Evolutionary conservation across 257 asterid genomes (phyloP), one percentile per base, ranked within the genome.

Genomic region (Hygrophila difformis): DNA sequence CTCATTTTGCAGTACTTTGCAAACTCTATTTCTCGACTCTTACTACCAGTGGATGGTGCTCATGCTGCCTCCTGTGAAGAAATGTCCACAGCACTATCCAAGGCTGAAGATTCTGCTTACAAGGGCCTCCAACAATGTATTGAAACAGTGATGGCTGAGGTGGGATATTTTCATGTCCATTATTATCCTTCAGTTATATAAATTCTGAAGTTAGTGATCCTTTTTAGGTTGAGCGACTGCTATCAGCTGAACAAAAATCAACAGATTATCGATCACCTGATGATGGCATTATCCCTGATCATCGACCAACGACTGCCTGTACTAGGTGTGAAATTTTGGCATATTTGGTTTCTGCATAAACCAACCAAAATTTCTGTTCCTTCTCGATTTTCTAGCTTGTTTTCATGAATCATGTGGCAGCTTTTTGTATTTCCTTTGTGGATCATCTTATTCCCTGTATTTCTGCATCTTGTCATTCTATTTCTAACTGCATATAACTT

Each of bases 101-200:
- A 71, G 65, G 99, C 96, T 14, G 99, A 91, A 70, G 86, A 89
- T 67, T 88, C 94, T 61, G 95, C 96, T 51, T 70, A 82, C 75
- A 91, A 87, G 84, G 99, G 99, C 44, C 96, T 91, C 63, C 94
- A 91, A 55, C 99, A 82, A 56, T 91, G 99, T 69, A 82, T 91
- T 57, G 96, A 86, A 57, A 82, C 99, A 47, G 96, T 91, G 65
- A 82, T 91, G 86, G 92, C 95, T 33, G 99, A 91, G 93, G 96
- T 91, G 61, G 72, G 85, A 67, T 44, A 43, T 54, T 52, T 21
- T 42, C 44, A 16, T 52, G 53, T 46, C 19, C 53, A 54, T 15
- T 54, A 12, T 21, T 53, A 18, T 53, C 23, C 7, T 19, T 45
- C 14, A 18, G 17, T 26, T 26, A 26, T 26, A 5, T 26, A 26